phyloP scores from a whole-genome alignment of 2,329 filamentous ascomycete genomes.

The Colletotrichum sp. region DNA sequence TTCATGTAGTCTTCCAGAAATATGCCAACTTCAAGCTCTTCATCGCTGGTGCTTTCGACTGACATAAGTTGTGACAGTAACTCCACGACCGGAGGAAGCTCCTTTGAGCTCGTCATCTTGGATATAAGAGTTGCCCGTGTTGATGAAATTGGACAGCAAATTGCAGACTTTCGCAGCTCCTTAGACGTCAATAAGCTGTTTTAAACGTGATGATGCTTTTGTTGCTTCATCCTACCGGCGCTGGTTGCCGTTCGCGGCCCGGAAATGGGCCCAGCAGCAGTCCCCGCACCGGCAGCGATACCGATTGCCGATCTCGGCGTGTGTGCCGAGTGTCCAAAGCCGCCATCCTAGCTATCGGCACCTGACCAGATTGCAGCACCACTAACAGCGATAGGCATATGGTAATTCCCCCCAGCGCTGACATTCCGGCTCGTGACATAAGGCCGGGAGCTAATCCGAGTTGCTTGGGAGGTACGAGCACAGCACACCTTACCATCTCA shows the following conservation, averaged over 20 bases:
- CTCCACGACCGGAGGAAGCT: not conserved
- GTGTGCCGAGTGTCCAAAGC: not conserved
- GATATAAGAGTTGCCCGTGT: rapidly evolving
- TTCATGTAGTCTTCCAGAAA: not conserved
- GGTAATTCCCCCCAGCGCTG: rapidly evolving
- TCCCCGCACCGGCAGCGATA: not conserved
- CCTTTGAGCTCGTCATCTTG: not conserved
- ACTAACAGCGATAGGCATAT: not conserved
- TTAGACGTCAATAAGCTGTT: not conserved
- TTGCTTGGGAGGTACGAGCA: not conserved
- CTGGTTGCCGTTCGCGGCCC: not conserved
- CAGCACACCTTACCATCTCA: rapidly evolving
- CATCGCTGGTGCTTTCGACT: not conserved
- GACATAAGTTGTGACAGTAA: not conserved
- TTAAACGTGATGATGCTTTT: not conserved
- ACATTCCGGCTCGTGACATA: not conserved
- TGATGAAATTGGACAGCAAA: not conserved
- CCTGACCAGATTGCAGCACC: not conserved
- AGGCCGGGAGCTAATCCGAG: not conserved
- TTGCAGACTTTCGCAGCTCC: not conserved
- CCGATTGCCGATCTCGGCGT: not conserved
- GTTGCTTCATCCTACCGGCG: not conserved
- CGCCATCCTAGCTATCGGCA: not conserved
- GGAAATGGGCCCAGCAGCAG: not conserved
- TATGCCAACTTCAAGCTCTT: not conserved